Evolutionary conservation across 768 basidiomycete genomes (phyloP), one percentile per base, ranked within the genome.

Genomic region (Amanita phalloides): DNA sequence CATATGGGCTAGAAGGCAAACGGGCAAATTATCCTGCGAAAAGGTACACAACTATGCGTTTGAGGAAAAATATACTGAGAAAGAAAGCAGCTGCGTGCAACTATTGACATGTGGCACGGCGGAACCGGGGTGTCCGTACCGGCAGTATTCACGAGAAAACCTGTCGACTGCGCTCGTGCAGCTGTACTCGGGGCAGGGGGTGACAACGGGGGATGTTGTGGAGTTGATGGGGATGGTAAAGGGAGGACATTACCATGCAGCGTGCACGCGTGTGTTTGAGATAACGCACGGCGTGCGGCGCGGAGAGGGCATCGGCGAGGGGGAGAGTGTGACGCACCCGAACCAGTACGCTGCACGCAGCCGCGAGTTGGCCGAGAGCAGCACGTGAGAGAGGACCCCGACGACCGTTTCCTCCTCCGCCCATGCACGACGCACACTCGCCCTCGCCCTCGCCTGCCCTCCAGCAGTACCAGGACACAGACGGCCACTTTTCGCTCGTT

Each of bases 401-500:
- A 14, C 14, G 28, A 32, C 35, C 43, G 5, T 7, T 21, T 33
- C 21, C 43, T 42, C 33, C 17, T 30, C n/a, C 32, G 10, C 6
- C 33, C 39, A 42, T 44, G 41, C 36, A n/a, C 39, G 45, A 20
- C 51, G 37, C 17, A 35, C 14, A 37, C n/a, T 14, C 14, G 21
- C 13, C 43, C 41, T 33, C 39, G 32, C 14, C 41, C 11, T 17
- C 45, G 20, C 43, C 32, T n/a, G 33, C 25, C 7, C 51, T 94
- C 44, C 85, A 85, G 60, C 84, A 92, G 61, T 95, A 94, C 63
- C 71, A 85, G 58, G 84, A 93, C 56, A 86, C 88, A 21, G 85
- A 93, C 54, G 92, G 96, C 20, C 96, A 99, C 70, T 99, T 99
- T 68, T 93, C 91, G 20, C 82, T 99, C 50, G 96, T 98, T 67